phyloP scores from a whole-genome alignment of 306 rosid genomes.

The Benincasa hispida region DNA sequence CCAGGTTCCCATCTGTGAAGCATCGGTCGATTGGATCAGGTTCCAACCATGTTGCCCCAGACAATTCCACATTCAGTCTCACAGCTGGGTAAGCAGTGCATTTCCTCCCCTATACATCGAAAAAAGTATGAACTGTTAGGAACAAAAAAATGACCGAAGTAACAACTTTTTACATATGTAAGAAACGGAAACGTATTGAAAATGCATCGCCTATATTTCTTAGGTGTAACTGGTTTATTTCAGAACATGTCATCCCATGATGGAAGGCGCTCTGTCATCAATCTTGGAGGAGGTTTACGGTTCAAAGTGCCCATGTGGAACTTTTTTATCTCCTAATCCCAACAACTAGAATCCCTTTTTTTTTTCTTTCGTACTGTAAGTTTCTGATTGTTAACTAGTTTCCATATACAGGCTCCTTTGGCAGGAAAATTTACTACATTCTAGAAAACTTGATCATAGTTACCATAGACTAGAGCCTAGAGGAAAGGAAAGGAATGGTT shows the following conservation, averaged over 20 bases:
- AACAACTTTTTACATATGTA: neutral
- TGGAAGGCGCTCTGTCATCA: neutral
- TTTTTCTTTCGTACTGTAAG: neutral
- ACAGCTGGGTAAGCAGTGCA: constrained; percentile 85
- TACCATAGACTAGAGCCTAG: neutral
- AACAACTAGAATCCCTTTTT: neutral
- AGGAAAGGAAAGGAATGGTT: neutral
- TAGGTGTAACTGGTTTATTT: neutral
- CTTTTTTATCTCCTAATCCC: neutral
- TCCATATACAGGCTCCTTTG: neutral
- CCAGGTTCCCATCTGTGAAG: constrained; percentile 75
- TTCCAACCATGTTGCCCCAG: constrained; percentile 80
- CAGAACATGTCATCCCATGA: neutral
- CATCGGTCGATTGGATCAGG: constrained; percentile 75
- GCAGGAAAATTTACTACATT: neutral
- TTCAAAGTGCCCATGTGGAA: neutral
- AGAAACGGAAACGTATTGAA: neutral
- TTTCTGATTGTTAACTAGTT: neutral
- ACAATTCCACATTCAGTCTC: constrained; percentile 53
- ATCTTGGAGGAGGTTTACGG: neutral
- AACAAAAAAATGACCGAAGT: neutral
- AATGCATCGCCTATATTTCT: neutral
- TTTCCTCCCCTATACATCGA: constrained; percentile 47
- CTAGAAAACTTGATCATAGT: neutral
- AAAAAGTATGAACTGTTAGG: neutral